Base-by-base conservation (phyloP, 805 yeast species). In the Myxozyma lipomycoides region DNA sequence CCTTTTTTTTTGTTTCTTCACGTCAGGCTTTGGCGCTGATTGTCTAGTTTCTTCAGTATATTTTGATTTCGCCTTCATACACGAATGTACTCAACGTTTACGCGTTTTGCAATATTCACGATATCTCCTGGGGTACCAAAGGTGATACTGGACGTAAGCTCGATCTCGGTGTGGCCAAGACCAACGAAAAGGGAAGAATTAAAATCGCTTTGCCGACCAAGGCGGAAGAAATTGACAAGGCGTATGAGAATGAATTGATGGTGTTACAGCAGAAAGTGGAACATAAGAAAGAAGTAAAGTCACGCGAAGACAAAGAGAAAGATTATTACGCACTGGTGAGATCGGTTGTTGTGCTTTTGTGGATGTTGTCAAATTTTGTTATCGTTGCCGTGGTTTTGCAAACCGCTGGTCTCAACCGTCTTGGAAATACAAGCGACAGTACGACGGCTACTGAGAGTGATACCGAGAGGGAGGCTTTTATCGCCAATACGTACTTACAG, bases 81-180 rank as follows among this genome's bases (percentile, higher is more conserved):
- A 82, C 89, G 69, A 90, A 91, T 63, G 91, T 90, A 46, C 73
- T 91, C 64, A 89, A 88, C 67, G 91, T 91, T 55, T 91, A 91
- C 69, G 95, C 98, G 2, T 90, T 91, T 67, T 90, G 97, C 73
- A 91, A 91, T 69, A 84, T 91, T 54, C 96, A 91, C 67, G 98
- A 91, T 72, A 82, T 91, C 43, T 86, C 96, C 4, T 91, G 98
- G 98, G 98, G 98, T 66, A 91, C 96, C 3, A 87, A 90, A 67
- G 96, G 95, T 43, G 87, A 83, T 45, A 81, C 79, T 9, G 76
- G 62, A 17, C 80, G 41, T 65, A 80, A 73, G 64, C 78, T 73
- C 70, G 95, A 78, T 67, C 74, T 93, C 61, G 98, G 97, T 53
- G 81, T 83, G 40, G 96, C 95, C 22, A 86, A 83, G 62, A 76